phyloP scores from a whole-genome alignment of 768 basidiomycete genomes.

The Amanita jacksonii region DNA sequence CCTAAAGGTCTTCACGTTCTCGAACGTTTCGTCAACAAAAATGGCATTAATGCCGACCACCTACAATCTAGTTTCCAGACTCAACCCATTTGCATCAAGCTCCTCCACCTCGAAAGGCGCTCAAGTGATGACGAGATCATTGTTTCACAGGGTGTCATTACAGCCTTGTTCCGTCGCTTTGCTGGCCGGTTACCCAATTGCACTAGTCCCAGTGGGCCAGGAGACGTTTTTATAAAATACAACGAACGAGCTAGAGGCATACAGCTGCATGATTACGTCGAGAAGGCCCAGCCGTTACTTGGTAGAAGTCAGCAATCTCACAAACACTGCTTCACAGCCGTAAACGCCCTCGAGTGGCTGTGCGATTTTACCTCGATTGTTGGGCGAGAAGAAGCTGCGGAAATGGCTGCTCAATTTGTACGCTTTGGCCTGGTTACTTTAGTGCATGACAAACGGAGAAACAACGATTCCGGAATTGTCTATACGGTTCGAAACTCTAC shows the following conservation, averaged over 20 bases:
- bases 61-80: constrained; percentile 81
- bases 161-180: constrained; percentile 93
- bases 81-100: constrained; percentile 95
- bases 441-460: constrained; percentile 86
- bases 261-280: constrained; percentile 58
- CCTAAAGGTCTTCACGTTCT: constrained; percentile 98
- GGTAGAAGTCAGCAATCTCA: constrained; percentile 40
- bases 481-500: constrained; percentile 83
- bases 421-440: constrained; percentile 85
- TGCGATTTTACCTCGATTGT: constrained; percentile 96
- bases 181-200: constrained; percentile 84
- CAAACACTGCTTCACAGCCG: constrained; percentile 77
- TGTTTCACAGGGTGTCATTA: constrained; percentile 88
- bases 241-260: constrained; percentile 73
- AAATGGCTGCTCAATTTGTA: constrained; percentile 97
- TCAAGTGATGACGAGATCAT: constrained; percentile 95
- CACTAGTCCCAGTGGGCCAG: constrained; percentile 34
- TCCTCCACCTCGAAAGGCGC: constrained; percentile 92
- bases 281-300: constrained; percentile 48
- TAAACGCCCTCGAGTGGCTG: constrained; percentile 90
- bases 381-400: constrained; percentile 91
- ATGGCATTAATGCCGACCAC: constrained; percentile 94
- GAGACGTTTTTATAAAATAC: constrained; percentile 63
- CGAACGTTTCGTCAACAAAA: constrained; percentile 99
- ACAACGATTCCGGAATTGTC: constrained; percentile 87